phyloP scores from a whole-genome alignment of 768 basidiomycete species.

The Lentinula detonsa region DNA sequence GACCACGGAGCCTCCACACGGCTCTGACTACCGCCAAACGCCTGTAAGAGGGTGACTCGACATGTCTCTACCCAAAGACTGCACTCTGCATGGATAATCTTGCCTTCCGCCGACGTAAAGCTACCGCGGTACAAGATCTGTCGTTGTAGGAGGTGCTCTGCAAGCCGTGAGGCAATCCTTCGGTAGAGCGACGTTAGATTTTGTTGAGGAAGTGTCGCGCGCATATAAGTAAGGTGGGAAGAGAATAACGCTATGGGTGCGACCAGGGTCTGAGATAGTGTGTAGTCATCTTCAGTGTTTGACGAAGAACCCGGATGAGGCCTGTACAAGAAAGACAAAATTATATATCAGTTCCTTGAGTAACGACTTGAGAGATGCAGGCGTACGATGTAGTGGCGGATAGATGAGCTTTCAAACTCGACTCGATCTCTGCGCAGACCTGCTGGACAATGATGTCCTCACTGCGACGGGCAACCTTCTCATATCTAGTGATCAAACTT shows the following conservation, averaged over 20 bases:
- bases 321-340: conserved; percentile 11
- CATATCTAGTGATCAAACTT: conserved; percentile 62
- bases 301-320: conserved; percentile 7
- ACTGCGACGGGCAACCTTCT: conserved; percentile 54
- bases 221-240: conserved; percentile 68
- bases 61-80: conserved; percentile 83
- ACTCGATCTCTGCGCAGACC: conserved; percentile 77
- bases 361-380: background rate
- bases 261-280: conserved; percentile 67
- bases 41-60: conserved; percentile 46
- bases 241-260: conserved; percentile 76
- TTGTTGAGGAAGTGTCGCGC: conserved; percentile 52
- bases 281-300: conserved; percentile 28
- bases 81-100: conserved; percentile 61
- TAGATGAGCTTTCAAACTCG: conserved; percentile 68
- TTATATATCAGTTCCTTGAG: background rate
- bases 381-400: conserved; percentile 36
- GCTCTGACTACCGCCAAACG: conserved; percentile 37
- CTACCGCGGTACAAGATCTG: conserved; percentile 75
- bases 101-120: conserved; percentile 56
- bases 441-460: conserved; percentile 87
- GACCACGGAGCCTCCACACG: conserved; percentile 76
- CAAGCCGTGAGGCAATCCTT: conserved; percentile 59
- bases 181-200: conserved; percentile 65
- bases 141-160: conserved; percentile 78